Evolutionary conservation across 257 asterid genomes (phyloP), one percentile per base, ranked within the genome.

Genomic region (Nicotiana obtusifolia): DNA sequence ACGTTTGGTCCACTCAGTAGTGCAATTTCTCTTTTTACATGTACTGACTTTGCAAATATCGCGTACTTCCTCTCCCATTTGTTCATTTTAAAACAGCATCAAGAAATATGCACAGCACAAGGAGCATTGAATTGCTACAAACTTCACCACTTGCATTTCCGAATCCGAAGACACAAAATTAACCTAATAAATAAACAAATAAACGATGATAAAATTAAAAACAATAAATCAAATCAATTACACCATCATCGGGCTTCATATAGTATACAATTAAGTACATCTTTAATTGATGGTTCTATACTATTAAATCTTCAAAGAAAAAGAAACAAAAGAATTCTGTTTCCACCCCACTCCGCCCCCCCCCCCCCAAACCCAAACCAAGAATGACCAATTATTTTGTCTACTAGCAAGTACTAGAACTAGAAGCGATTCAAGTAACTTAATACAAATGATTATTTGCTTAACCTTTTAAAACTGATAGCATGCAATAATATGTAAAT

Each of bases 101-200:
- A 88, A 76, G 84, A 88, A 84, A 78, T 85, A 60, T 75, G 80
- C 68, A 86, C 86, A 86, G 82, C 79, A 83, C 68, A 88, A 82
- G 80, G 90, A 93, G 82, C 82, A 81, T 76, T 68, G 81, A 78
- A 87, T 84, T 65, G 87, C 84, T 75, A 81, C 66, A 88, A 82
- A 44, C 86, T 87, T 87, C 86, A 89, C 77, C 89, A 90, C 93
- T 97, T 94, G 91, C 90, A 85, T 64, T 78, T 24, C 82, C 85
- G 10, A 59, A 20, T 59, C 20, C 13, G 28, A 59, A 59, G 4
- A 81, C 82, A 82, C 28, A 44, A 10, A 30, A 53, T 31, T 62
- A 59, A 7, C 15, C 52, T 37, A 37, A 37, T 37, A 77, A 59
- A 59, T 56, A 56, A 56, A 17, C 6, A 56, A 56, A 54, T 5